Base-by-base conservation (phyloP, 179 eudicot species). In the Gypsophila paniculata region DNA sequence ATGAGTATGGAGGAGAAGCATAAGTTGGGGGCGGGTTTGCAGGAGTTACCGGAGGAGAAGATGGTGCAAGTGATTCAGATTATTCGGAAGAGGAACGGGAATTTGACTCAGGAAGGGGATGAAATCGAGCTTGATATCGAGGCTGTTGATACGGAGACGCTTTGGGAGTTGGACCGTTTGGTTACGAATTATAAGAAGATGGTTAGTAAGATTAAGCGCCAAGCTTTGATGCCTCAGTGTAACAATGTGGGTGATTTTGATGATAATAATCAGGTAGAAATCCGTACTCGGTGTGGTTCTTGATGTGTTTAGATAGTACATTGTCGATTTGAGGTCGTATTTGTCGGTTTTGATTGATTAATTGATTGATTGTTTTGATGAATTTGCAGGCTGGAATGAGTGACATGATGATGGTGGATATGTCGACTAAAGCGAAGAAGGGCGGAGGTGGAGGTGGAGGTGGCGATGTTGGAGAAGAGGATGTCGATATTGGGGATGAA, bases 71-170 rank as follows among this genome's bases (percentile, higher is more conserved):
- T 92, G 77, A 78, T 92, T 36, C 90, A 88, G 81, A 54, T 54
- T 18, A 54, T 54, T 4, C 18, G 59, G 59, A 54, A 54, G 2
- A 8, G 59, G 6, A 54, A 54, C 10, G 59, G 59, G 59, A 19
- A 54, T 54, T 54, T 54, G 23, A n/a, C 59, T 9, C 59, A 54
- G 58, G 89, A 88, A 19, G 98, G 92, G 48, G 98, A 90, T 75
- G 98, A 92, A 69, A 92, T 92, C 51, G 98, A 92, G 86, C 88
- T 92, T 0, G 98, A 92, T 60, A 92, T 92, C 8, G 96, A 90
- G 76, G 96, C 94, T 0, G 82, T 92, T 53, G 98, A 92, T 54
- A 85, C 82, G 0, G 98, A 92, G 76, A 92, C 98, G 0, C 84
- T 92, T 11, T 92, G 98, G 98, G 98, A 92, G 76, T 90, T 92